Evolutionary conservation across 108 stramenopile species (phyloP).

Genomic region (Schizochytrium sp.): DNA sequence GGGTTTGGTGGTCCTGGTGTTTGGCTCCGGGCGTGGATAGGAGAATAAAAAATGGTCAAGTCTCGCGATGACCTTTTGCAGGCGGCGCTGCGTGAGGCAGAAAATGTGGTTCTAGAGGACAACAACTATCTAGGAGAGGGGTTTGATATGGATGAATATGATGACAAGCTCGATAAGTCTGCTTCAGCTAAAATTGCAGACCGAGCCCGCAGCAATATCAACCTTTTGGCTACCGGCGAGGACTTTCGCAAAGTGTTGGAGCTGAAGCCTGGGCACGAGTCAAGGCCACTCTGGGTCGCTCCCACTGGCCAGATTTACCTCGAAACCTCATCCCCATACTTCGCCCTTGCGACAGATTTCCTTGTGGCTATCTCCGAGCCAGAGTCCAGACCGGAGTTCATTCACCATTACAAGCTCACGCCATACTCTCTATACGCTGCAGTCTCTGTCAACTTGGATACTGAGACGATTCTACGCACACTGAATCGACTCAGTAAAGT

Average conservation of each 20-base stretch:
- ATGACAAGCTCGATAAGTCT: slow-evolving; percentile 35
- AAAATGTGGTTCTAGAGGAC: neutral
- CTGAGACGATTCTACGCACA: slow-evolving; percentile 80
- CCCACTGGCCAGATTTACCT: slow-evolving; percentile 84
- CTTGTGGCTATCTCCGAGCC: slow-evolving; percentile 98
- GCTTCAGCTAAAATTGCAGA: slow-evolving; percentile 53
- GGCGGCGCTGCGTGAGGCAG: neutral
- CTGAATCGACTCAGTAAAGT: slow-evolving; percentile 73
- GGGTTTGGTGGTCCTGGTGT: too few relatives aligned
- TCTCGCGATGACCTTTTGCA: too few relatives aligned
- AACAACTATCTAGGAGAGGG: slow-evolving; percentile 57
- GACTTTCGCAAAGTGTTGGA: slow-evolving; percentile 56
- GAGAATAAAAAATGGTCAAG: too few relatives aligned
- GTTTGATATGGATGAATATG: slow-evolving; percentile 24
- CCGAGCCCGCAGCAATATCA: slow-evolving; percentile 33
- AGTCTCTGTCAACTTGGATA: slow-evolving; percentile 92
- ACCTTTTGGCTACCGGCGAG: neutral
- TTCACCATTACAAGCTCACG: slow-evolving; percentile 97
- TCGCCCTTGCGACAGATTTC: slow-evolving; percentile 96
- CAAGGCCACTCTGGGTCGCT: slow-evolving; percentile 76
- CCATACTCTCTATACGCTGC: slow-evolving; percentile 97
- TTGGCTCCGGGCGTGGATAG: too few relatives aligned
- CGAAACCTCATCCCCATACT: slow-evolving; percentile 93
- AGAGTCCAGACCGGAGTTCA: slow-evolving; percentile 92
- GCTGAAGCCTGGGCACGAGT: slow-evolving; percentile 69